Base-by-base conservation (phyloP, 2,329 filamentous ascomycete genomes). In the Orbilia blumenaviensis region DNA sequence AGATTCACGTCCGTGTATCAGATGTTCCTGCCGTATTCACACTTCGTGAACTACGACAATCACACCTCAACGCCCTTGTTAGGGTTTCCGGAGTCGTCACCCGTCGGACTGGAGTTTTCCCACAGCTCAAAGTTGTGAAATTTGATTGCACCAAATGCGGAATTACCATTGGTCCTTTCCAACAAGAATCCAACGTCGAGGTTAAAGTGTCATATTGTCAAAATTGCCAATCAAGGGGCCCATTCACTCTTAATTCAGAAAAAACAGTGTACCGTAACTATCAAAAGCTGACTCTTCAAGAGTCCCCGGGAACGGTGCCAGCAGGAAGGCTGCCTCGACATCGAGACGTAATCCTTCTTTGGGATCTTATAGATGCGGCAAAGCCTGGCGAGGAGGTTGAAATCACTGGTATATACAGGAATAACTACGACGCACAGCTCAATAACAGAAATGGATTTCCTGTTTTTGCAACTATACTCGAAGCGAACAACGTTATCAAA, bases 361-460 rank as follows among this genome's bases (percentile, higher is more conserved):
- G 95, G 89, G 95, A 99, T 84, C 86, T 99, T 66, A 99, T 99
- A 79, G 95, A 99, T 83, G 92, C 89, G 78, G 94, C 94, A 44
- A 99, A 99, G 85, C 95, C 95, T 27, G 95, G 95, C 67, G 95
- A 99, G 83, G 96, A 99, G 82, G 94, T 99, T 68, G 95, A 99
- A 81, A 90, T 99, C 8, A 98, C 94, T 6, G 95, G 95, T 78
- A 92, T 97, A 80, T 99, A 99, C 84, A 91, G 93, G 80, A 99
- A 99, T 86, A 98, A 96, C 84, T 99, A 97, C 81, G 94, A 98
- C 82, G 94, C 95, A 2, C 93, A 96, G 80, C 88, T 99, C 66
- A 99, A 99, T 85, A 98, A 97, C 85, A 94, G 95, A 81, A 99
- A 98, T 81, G 95, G 95, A 3, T 98, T 99, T 84, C 95, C 95